Evolutionary conservation across 257 asterid species (phyloP), one percentile per base, ranked within the genome.

Genomic region (Fraxinus americana): DNA sequence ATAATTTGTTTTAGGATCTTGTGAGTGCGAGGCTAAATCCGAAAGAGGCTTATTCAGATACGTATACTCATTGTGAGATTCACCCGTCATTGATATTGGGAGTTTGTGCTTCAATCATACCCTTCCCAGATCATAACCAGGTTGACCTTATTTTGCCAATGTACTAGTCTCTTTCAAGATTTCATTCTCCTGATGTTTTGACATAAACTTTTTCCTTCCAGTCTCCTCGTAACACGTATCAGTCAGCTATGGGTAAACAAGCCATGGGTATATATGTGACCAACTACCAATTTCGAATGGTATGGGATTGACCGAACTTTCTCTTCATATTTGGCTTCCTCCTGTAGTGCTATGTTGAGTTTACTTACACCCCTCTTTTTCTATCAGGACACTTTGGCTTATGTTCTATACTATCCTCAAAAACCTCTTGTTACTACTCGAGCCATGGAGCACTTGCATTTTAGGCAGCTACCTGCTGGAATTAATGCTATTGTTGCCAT

Each of bases 181-280:
- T 29, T 68, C 72, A 23, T 27, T 70, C 81, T 76, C 61, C 82
- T 70, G 21, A 67, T 83, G 65, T 70, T 43, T 82, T 83, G 76
- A 79, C 69, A 75, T 41, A 67, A 77, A 68, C 59, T 73, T 43
- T 78, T 81, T 73, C 67, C 72, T 79, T 61, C 74, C 94, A 95
- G 99, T 95, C 99, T 74, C 99, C 99, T 68, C 98, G 98, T 93
- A 95, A 95, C 85, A 93, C 99, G 3, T 95, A 95, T 83, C 99
- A 95, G 84, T 95, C 99, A 23, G 99, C 99, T 74, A 95, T 95
- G 99, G 99, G 99, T 70, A 95, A 95, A 83, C 99, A 95, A 84
- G 98, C 99, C 71, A 91, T 93, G 98, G 99, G 98, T 61, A 95
- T 95, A 39, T 95, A 93, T 74, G 99, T 90, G 78, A 95, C 99